Base-by-base conservation (phyloP, 768 basidiomycete species). In the Dentipellis fragilis region DNA sequence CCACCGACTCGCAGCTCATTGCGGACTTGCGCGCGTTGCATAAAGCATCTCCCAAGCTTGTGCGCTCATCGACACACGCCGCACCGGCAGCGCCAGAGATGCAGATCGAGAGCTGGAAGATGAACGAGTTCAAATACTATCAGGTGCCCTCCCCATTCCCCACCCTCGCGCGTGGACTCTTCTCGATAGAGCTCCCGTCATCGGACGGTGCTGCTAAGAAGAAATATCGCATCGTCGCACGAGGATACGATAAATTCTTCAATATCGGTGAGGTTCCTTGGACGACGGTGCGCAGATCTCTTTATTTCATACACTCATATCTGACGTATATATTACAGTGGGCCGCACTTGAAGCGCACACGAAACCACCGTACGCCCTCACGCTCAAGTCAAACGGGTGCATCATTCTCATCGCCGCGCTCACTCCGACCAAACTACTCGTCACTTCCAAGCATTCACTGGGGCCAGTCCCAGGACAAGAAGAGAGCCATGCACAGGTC, bases 231-330 rank as follows among this genome's bases (percentile, higher is more conserved):
- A 93, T 99, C 55, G 83, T 96, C 1, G 87, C 80, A 0, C 74
- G 96, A 48, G 96, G 95, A 0, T 98, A 99, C 66, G 96, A 98
- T 74, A 99, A 99, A 73, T 98, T 99, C 71, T 98, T 97, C 76
- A 97, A 96, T 66, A 90, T 96, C 34, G 90, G 85, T 3, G 96
- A 99, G 68, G 92, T 97, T 4, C 89, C 87, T 2, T 98, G 94
- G 93, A 94, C 87, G 0, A 83, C 84, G 55, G 95, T 95, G 65
- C 62, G 89, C 73, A 7, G 21, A 19, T 22, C 11, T 54, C n/a
- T n/a, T 42, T 45, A 2, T 38, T 52, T n/a, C 14, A n/a, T 10
- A 8, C 2, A n/a, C 48, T 45, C 10, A 7, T 52, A 19, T 34
- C n/a, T 21, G 10, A 35, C 23, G 12, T 6, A 9, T 35, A n/a